Percentiles rank a stretch among this genome's conserved stretches.
These are phyloP conservation scores for Boletales sp. DNA, from an alignment of 768 basidiomycete species.

Conservation along the genomic window DNA sequence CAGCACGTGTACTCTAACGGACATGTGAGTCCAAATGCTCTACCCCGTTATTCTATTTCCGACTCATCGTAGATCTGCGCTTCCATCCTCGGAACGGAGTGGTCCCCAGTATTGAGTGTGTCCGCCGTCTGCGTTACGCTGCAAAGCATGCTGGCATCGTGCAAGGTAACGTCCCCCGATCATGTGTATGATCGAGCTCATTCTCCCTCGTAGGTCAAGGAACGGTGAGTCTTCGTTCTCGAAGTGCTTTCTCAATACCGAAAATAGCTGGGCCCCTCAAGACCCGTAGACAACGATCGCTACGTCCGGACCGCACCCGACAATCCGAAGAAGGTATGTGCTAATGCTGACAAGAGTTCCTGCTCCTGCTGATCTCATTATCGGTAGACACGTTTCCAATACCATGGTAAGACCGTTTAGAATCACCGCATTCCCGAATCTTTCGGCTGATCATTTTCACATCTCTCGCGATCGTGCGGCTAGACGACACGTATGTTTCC, in stretches of 20 bases:
- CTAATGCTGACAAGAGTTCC: background rate
- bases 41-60: constrained; percentile 12
- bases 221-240: constrained; percentile 47
- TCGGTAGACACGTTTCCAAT: constrained; percentile 71
- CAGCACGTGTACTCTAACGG: constrained; percentile 89
- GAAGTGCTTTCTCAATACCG: background rate
- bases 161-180: constrained; percentile 55
- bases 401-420: constrained; percentile 55
- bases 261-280: constrained; percentile 26
- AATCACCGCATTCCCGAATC: background rate
- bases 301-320: constrained; percentile 76
- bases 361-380: constrained; percentile 9
- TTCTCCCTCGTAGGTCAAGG: constrained; percentile 44
- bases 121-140: constrained; percentile 79
- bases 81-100: constrained; percentile 84
- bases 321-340: constrained; percentile 79
- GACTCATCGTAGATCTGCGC: constrained; percentile 66
- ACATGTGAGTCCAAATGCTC: constrained; percentile 48
- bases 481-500: constrained; percentile 60
- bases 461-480: background rate
- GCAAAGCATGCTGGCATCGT: constrained; percentile 90
- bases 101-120: constrained; percentile 87
- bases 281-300: constrained; percentile 80
- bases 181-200: background rate
- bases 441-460: constrained; percentile 14